phyloP scores from a whole-genome alignment of 345 rosid species.

The Dimocarpus longan region DNA sequence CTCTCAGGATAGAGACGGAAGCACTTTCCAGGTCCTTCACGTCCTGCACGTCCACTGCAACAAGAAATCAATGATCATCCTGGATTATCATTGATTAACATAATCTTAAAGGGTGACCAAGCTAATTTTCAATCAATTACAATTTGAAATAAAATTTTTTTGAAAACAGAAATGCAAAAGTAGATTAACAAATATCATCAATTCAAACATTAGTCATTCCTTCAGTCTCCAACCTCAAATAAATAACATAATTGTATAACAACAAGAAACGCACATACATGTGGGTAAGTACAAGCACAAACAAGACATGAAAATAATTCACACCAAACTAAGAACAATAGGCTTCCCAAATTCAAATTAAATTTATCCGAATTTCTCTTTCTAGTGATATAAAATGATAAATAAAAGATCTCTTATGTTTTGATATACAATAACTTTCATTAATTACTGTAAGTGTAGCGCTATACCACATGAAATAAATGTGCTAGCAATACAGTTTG shows the following conservation, averaged over 20 bases:
- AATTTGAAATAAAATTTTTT: not conserved
- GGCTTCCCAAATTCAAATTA: not conserved
- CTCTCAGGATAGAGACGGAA: conserved; percentile 89
- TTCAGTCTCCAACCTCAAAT: not conserved
- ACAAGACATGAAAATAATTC: not conserved
- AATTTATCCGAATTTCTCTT: not conserved
- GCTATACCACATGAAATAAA: not conserved
- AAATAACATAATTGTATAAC: not conserved
- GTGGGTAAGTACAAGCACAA: not conserved
- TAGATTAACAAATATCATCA: not conserved
- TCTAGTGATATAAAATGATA: not conserved
- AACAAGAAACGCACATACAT: conserved; percentile 1
- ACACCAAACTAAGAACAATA: not conserved
- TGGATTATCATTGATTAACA: conserved; percentile 8
- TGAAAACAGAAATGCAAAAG: conserved; percentile 1
- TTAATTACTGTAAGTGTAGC: not conserved
- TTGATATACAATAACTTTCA: not conserved
- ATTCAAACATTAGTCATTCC: not conserved
- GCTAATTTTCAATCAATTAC: not conserved
- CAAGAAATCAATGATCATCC: conserved; percentile 20
- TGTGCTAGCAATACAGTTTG: not conserved
- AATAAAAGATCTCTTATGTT: conserved; percentile 7
- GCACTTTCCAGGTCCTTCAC: conserved; percentile 94
- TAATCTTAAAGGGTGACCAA: not conserved
- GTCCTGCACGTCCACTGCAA: conserved; percentile 94